These are phyloP conservation scores for Leishmania turanica DNA, from an alignment of 208 protist genomes.

Conservation along the genomic window DNA sequence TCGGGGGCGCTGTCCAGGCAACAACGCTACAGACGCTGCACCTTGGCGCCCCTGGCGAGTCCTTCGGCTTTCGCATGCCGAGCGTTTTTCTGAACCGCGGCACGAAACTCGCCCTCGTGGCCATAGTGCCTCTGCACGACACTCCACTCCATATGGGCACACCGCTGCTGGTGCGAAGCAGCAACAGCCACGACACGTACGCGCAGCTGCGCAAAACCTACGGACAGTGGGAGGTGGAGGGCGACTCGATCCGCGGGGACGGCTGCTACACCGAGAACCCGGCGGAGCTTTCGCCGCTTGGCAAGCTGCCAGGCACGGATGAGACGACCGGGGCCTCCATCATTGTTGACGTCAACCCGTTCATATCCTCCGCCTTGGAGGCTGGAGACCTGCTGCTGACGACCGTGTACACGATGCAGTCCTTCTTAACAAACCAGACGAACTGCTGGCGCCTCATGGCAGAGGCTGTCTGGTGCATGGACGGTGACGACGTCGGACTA, in stretches of 20 bases:
- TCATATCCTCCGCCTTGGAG: constrained; percentile 69
- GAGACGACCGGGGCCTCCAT: constrained; percentile 57
- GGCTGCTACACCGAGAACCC: constrained; percentile 80
- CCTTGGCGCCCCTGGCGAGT: constrained; percentile 63
- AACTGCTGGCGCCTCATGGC: constrained; percentile 72
- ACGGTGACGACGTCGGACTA: constrained; percentile 82
- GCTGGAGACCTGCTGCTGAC: constrained; percentile 79
- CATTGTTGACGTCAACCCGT: constrained; percentile 76
- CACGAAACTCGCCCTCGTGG: constrained; percentile 79
- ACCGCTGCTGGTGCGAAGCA: constrained; percentile 72
- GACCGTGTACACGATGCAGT: constrained; percentile 87
- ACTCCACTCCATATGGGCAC: constrained; percentile 77
- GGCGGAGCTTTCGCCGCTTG: constrained; percentile 66
- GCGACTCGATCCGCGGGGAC: constrained; percentile 64
- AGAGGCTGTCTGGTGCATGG: constrained; percentile 86
- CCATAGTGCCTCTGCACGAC: constrained; percentile 81
- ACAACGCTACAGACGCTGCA: constrained; percentile 71
- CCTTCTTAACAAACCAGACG: constrained; percentile 78
- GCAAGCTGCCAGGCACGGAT: constrained; percentile 63
- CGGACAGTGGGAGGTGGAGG: constrained; percentile 86
- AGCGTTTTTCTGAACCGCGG: constrained; percentile 79
- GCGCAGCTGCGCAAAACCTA: constrained; percentile 70
- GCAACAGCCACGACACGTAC: constrained; percentile 73
- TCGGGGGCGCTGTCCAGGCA: constrained; percentile 69
- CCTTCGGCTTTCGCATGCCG: constrained; percentile 76